Evolutionary conservation across 352 stramenopile genomes (phyloP).

Genomic region (Phytopythium cucurbitacearum): DNA sequence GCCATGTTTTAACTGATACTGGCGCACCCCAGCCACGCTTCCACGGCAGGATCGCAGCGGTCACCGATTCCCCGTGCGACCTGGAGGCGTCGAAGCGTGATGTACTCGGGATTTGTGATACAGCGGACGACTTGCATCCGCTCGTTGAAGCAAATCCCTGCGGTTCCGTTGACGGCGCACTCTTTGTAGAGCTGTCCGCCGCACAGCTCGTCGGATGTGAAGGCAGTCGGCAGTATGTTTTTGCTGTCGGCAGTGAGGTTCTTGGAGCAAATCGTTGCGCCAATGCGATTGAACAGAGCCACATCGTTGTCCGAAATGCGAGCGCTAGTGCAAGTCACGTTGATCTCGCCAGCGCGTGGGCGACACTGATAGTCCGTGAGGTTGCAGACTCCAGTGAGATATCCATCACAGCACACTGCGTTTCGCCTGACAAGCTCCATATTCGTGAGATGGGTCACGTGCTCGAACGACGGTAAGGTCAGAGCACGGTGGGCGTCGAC

Average conservation of each 20-base stretch:
- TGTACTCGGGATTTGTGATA: conserved; percentile 18
- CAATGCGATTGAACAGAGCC: conserved; percentile 1
- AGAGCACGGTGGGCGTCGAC: conserved; percentile 9
- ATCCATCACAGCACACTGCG: conserved; percentile 33
- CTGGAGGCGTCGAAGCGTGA: conserved; percentile 22
- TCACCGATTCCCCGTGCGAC: conserved; percentile 23
- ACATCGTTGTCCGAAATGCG: conserved; percentile 11
- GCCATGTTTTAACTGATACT: background rate
- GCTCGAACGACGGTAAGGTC: conserved; percentile 14
- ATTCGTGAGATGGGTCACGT: conserved; percentile 10
- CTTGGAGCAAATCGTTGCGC: conserved; percentile 7
- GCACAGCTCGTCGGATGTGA: conserved; percentile 25
- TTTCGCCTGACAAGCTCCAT: conserved; percentile 15
- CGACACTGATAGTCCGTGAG: conserved; percentile 19
- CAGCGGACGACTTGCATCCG: conserved; percentile 38
- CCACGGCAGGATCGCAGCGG: conserved; percentile 19
- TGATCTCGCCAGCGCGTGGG: conserved; percentile 13
- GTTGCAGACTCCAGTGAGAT: conserved; percentile 17
- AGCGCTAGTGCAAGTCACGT: conserved; percentile 12
- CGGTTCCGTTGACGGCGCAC: conserved; percentile 12
- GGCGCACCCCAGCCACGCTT: conserved; percentile 27
- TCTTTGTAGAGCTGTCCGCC: conserved; percentile 22
- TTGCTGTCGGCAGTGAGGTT: conserved; percentile 1
- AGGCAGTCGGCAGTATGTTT: conserved; percentile 8
- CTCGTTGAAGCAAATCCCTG: conserved; percentile 36